Evolutionary conservation across 1,139 yeast genomes (phyloP).

Genomic region (Kurtzmaniella quercitrusa): DNA sequence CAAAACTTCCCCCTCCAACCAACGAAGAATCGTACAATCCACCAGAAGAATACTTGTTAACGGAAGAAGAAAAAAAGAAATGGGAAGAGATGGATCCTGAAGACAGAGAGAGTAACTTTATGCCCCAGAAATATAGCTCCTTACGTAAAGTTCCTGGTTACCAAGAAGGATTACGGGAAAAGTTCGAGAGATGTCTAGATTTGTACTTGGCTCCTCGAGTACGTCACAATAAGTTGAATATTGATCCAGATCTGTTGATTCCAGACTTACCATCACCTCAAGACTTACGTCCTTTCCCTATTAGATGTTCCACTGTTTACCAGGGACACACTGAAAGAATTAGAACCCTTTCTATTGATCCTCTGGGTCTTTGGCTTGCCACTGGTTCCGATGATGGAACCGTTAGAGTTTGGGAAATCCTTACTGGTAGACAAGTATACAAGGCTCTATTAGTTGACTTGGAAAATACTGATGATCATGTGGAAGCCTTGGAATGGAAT

Average conservation of each 20-base stretch:
- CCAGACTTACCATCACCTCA: conserved; percentile 97
- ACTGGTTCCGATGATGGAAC: conserved; percentile 98
- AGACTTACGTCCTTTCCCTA: conserved; percentile 98
- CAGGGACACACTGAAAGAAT: conserved; percentile 82
- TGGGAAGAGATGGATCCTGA: conserved; percentile 72
- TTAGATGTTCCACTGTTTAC: conserved; percentile 78
- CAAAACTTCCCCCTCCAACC: conserved; percentile 93
- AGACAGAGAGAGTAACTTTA: conserved; percentile 73
- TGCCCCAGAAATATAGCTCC: conserved; percentile 79
- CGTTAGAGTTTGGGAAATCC: conserved; percentile 92
- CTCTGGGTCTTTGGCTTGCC: conserved; percentile 91
- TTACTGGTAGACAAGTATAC: conserved; percentile 92
- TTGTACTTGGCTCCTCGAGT: conserved; percentile 95
- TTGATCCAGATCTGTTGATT: conserved; percentile 92
- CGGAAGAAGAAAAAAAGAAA: conserved; percentile 68
- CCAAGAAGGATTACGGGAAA: conserved; percentile 76
- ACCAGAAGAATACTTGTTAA: conserved; percentile 86
- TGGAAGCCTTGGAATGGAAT: conserved; percentile 87
- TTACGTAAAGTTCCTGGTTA: conserved; percentile 94
- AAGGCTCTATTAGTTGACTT: conserved; percentile 49
- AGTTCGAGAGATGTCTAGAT: conserved; percentile 92
- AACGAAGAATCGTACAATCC: conserved; percentile 97
- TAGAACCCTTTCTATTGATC: conserved; percentile 79
- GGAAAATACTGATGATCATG: conserved; percentile 63
- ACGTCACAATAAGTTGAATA: conserved; percentile 83